Percentiles rank a stretch among this genome's conserved stretches.
Conservation (phyloP, 352 stramenopile genomes). For the Thalassiosira livingstoniorum region DNA sequence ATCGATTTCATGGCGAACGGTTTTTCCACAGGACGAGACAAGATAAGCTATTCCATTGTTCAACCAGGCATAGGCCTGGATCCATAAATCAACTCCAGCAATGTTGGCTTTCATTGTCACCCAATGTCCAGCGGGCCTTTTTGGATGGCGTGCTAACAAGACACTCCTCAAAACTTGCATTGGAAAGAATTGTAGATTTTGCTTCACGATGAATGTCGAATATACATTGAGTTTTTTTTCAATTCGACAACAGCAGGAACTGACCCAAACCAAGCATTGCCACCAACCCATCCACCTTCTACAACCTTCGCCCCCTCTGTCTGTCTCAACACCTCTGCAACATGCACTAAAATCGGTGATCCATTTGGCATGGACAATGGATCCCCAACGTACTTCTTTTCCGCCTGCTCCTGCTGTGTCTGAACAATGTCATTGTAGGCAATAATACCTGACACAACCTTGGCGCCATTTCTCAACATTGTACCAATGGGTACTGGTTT, state of each 20-base stretch:
- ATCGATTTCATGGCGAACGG: not conserved
- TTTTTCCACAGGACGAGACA: slow-evolving; percentile 8
- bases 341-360: slow-evolving; percentile 1
- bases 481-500: slow-evolving; percentile 56
- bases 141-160: slow-evolving; percentile 4
- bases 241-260: slow-evolving; percentile 13
- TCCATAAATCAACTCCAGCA: slow-evolving; percentile 25
- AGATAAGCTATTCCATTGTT: slow-evolving; percentile 7
- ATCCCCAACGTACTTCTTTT: slow-evolving; percentile 15
- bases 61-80: slow-evolving; percentile 43
- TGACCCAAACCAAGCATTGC: slow-evolving; percentile 52
- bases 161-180: not conserved
- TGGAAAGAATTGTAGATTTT: slow-evolving; percentile 3
- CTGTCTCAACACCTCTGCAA: slow-evolving; percentile 13
- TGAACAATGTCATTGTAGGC: slow-evolving; percentile 37
- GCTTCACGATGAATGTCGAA: slow-evolving; percentile 26
- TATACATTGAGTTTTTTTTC: slow-evolving; percentile 4
- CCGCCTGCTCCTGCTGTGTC: not conserved
- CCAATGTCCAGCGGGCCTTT: slow-evolving; percentile 20
- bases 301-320: not conserved
- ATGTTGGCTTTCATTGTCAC: slow-evolving; percentile 32
- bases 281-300: slow-evolving; percentile 5
- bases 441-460: slow-evolving; percentile 30
- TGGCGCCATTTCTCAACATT: slow-evolving; percentile 28
- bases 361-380: slow-evolving; percentile 16